These are phyloP conservation scores for Epichloe brachyelytri DNA, from an alignment of 2,329 filamentous ascomycete species.

Conservation along the genomic window DNA sequence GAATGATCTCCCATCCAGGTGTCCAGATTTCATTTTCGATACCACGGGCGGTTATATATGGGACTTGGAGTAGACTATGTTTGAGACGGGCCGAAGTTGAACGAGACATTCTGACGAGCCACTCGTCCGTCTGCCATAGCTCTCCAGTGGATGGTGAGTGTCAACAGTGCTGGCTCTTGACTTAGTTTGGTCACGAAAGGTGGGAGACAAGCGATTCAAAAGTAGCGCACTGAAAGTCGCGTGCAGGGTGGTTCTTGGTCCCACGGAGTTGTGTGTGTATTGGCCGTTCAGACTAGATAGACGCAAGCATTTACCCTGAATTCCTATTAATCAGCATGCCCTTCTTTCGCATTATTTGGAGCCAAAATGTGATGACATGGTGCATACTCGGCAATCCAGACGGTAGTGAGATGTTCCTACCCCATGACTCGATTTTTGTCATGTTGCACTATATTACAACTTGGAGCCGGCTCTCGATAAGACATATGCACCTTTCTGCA, in stretches of 20 bases:
- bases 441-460: constrained; percentile 13
- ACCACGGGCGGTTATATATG: constrained; percentile 20
- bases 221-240: not conserved
- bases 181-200: not conserved
- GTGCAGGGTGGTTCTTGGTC: not conserved
- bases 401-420: no score
- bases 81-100: constrained; percentile 10
- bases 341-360: no score
- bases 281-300: not conserved
- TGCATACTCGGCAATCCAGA: no score
- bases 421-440: not conserved
- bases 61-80: constrained; percentile 24
- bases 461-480: constrained; percentile 22
- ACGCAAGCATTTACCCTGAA: not conserved
- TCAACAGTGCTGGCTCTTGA: not conserved
- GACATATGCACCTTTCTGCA: constrained; percentile 49
- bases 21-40: constrained; percentile 20
- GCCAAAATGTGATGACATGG: no score
- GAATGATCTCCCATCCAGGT: not conserved
- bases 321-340: not conserved
- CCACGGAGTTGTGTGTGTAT: not conserved
- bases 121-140: not conserved
- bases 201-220: not conserved
- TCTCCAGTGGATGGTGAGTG: not conserved
- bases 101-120: not conserved